Evolutionary conservation across 164 flowering plant species (phyloP), one percentile per base, ranked within the genome.

Genomic region (Piper longum): DNA sequence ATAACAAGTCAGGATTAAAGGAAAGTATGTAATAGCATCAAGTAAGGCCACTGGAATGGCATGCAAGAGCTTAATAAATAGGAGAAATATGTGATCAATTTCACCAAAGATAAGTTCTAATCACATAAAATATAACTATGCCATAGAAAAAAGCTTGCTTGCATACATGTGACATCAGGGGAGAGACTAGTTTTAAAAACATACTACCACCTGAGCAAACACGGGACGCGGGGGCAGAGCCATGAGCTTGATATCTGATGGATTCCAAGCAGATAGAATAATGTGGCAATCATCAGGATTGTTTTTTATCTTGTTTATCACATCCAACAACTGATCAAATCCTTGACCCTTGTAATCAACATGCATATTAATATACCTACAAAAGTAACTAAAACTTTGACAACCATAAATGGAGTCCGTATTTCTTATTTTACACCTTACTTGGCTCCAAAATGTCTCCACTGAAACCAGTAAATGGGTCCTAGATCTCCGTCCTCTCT

Each of bases 361-460:
- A 82, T 90, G 96, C 99, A 88, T 93, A 69, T 85, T 64, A 41
- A 83, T 87, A 64, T 93, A 93, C 68, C 99, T 93, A 77, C 51
- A 64, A 72, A 56, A 73, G 36, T 7, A 4, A 26, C 4, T 67
- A 59, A 3, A 7, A 3, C 52, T 16, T 56, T 40, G 42, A 61
- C n/a, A 40, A 63, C 55, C 18, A n/a, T n/a, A 17, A 19, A 61
- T 66, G 43, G 55, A 12, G 60, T n/a, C n/a, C n/a, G n/a, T n/a
- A n/a, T n/a, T n/a, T 7, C 52, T n/a, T 48, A 44, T 52, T 16
- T 18, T 51, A 59, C 4, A 58, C 4, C 9, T 19, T 57, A 92
- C 98, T 82, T 88, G 57, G 98, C 98, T 64, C 97, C 98, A 77
- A 84, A 90, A 72, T 93, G 97, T 64, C 97, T 77, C 99, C 99